Evolutionary conservation across 192 early-diverging fungal genomes (phyloP).

Genomic region (Coemansia sp.): DNA sequence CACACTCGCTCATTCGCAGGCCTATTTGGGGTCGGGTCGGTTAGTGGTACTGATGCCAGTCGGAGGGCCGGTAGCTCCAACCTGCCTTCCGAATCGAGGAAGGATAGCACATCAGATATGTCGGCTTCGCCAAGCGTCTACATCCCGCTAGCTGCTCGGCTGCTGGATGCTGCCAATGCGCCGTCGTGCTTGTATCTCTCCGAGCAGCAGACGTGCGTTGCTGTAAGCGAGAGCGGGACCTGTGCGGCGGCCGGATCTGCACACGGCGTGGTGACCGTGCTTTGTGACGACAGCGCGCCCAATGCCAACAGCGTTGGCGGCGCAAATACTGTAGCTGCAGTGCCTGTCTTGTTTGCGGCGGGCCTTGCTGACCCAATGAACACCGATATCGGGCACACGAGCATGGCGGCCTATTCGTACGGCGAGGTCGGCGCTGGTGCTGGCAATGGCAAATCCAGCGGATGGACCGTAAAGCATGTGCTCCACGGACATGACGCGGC

Average conservation of each 20-base stretch:
- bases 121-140: slow-evolving; percentile 26
- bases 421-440: neutral
- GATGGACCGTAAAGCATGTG: slow-evolving; percentile 28
- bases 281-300: neutral
- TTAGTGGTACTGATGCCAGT: neutral
- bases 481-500: slow-evolving; percentile 41
- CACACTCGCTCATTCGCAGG: slow-evolving; percentile 25
- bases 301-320: neutral
- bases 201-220: slow-evolving; percentile 31
- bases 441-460: neutral
- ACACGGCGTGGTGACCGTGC: slow-evolving; percentile 27
- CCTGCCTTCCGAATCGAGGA: neutral
- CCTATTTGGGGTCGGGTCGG: slow-evolving; percentile 21
- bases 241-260: slow-evolving; percentile 25
- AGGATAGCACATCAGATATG: neutral
- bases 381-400: slow-evolving; percentile 30
- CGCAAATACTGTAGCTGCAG: neutral
- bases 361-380: slow-evolving; percentile 46
- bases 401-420: slow-evolving; percentile 23
- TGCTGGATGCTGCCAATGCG: slow-evolving; percentile 30
- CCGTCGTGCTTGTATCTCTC: slow-evolving; percentile 23
- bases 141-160: slow-evolving; percentile 40
- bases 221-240: slow-evolving; percentile 11
- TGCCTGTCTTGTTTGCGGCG: slow-evolving; percentile 29
- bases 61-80: neutral